Base-by-base conservation (phyloP, 805 yeast species). In the Candida glaebosa region DNA sequence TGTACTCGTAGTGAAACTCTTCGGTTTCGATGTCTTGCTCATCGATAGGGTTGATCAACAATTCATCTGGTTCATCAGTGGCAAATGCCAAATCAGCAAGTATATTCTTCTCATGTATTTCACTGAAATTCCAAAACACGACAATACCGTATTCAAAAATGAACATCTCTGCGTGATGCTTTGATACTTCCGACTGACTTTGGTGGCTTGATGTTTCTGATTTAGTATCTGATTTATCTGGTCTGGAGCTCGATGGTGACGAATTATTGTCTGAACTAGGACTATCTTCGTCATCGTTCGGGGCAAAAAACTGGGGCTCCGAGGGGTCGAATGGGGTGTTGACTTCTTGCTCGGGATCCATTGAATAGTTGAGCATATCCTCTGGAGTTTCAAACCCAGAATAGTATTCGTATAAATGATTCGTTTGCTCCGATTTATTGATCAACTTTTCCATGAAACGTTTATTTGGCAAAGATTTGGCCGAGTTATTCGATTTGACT, bases 111-210 rank as follows among this genome's bases (percentile, higher is more conserved):
- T 93, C 99, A 57, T 93, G 96, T 5, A 78, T 71, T 57, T 89
- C 96, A 2, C 91, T 81, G 52, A 93, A 89, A 56, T 93, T 93
- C 99, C 99, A 93, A 56, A 93, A 90, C 16, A 93, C 97, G n/a
- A 93, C 88, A 10, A 91, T 95, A 16, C 99, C 99, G 58, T 93
- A 93, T 40, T 80, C 82, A 58, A 91, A 81, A 10, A 93, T 77
- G 55, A 93, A 93, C 71, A 93, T 75, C 55, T 91, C 98, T 0
- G 96, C 91, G 41, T 69, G 73, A 57, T 82, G 87, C 48, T 78
- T 78, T 3, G 76, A 63, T 38, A 75, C 67, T 44, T 79, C 81
- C 0, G 49, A 38, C 36, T 41, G 50, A n/a, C 17, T 24, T 26
- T 40, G 43, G 4, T 22, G 38, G 38, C 33, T 31, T 34, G 32